Evolutionary conservation across 176 grass and related monocot species (phyloP).

Genomic region (Aegilops umbellulata): DNA sequence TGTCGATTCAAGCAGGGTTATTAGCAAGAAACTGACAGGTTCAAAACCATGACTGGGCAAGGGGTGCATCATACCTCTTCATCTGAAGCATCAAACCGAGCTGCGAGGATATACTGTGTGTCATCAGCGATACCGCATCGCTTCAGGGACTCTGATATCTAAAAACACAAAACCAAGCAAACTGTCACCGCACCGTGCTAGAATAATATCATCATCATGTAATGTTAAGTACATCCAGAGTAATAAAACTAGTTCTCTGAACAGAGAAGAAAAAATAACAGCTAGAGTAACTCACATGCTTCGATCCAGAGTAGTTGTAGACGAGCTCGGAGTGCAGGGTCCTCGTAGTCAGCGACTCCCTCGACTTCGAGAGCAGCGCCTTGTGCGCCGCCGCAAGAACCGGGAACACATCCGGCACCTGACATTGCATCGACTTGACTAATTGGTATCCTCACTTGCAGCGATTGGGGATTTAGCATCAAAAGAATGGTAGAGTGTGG

Average conservation of each 20-base stretch:
- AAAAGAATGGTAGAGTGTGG: too few relatives aligned
- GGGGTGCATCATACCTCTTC: conserved; percentile 51
- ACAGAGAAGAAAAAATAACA: neutral
- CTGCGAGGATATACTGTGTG: conserved; percentile 71
- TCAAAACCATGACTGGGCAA: neutral
- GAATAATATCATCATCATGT: neutral
- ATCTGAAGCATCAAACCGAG: conserved; percentile 78
- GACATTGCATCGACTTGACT: neutral
- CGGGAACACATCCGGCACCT: conserved; percentile 92
- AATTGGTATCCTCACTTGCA: neutral
- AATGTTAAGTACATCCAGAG: neutral
- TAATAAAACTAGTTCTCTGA: neutral
- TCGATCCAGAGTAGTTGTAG: conserved; percentile 86
- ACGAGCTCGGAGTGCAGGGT: conserved; percentile 95
- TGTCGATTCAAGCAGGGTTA: neutral
- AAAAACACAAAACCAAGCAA: neutral
- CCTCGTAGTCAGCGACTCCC: conserved; percentile 73
- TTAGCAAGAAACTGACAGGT: neutral
- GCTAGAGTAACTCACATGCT: conserved; percentile 61
- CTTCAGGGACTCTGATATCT: conserved; percentile 90
- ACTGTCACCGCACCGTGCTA: neutral
- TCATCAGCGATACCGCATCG: conserved; percentile 81
- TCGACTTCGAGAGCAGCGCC: conserved; percentile 63
- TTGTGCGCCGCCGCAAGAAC: conserved; percentile 77
- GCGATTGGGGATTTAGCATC: too few relatives aligned